These are phyloP conservation scores for Linnemannia elongata DNA, from an alignment of 192 early-diverging fungal species.

Conservation along the genomic window DNA sequence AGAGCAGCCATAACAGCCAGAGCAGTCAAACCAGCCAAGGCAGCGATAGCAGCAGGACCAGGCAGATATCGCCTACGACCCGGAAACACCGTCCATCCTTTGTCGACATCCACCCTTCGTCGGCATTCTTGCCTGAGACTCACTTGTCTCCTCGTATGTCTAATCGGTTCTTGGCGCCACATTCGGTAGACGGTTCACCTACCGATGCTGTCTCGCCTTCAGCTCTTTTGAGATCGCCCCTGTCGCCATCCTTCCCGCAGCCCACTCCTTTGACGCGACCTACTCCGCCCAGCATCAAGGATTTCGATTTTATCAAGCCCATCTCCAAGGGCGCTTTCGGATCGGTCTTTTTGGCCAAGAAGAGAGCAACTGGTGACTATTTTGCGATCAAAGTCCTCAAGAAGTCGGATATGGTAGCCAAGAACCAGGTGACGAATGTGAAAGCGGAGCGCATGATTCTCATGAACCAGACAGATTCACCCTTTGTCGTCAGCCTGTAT, in stretches of 20 bases:
- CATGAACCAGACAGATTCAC: slow-evolving; percentile 85
- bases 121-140: slow-evolving; percentile 38
- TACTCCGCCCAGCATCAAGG: slow-evolving; percentile 82
- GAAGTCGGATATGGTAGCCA: slow-evolving; percentile 91
- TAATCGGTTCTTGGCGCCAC: slow-evolving; percentile 37
- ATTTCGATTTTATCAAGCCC: slow-evolving; percentile 92
- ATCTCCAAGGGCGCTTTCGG: slow-evolving; percentile 94
- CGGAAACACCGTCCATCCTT: slow-evolving; percentile 50
- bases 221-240: slow-evolving; percentile 44
- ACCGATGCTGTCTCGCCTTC: slow-evolving; percentile 40
- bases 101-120: slow-evolving; percentile 52
- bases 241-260: slow-evolving; percentile 56
- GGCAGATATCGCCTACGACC: neutral
- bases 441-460: slow-evolving; percentile 92
- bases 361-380: slow-evolving; percentile 86
- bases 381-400: slow-evolving; percentile 90
- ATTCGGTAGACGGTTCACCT: slow-evolving; percentile 52
- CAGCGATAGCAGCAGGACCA: neutral
- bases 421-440: slow-evolving; percentile 93
- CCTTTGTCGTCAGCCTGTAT: slow-evolving; percentile 87
- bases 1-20: slow-evolving; percentile 18
- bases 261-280: slow-evolving; percentile 63
- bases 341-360: slow-evolving; percentile 88
- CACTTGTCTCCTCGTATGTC: slow-evolving; percentile 33
- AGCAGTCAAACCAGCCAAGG: slow-evolving; percentile 14